Evolutionary conservation across 1,139 yeast genomes (phyloP).

Genomic region (Eremothecium cymbalariae): DNA sequence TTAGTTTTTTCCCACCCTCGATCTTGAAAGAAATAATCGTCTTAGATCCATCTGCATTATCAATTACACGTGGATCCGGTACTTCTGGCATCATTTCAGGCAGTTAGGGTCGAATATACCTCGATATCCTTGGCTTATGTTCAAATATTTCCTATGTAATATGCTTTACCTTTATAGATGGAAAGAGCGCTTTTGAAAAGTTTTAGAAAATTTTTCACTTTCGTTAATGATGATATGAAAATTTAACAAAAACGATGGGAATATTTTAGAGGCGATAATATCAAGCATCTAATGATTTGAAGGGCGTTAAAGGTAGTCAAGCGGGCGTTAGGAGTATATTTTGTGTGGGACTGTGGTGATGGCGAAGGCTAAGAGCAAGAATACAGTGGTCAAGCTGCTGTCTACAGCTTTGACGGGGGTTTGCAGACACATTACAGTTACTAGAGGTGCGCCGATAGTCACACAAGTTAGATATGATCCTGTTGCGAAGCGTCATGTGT

Average conservation of each 20-base stretch:
- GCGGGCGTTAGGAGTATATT: too few species aligned
- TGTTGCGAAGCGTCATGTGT: slow-evolving; percentile 63
- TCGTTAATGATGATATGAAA: too few species aligned
- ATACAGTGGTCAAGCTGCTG: slow-evolving; percentile 55
- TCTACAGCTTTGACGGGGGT: slow-evolving; percentile 86
- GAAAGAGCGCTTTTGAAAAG: not conserved
- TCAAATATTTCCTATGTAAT: not conserved
- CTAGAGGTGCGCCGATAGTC: slow-evolving; percentile 71
- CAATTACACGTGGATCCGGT: slow-evolving; percentile 60
- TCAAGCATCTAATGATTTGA: too few species aligned
- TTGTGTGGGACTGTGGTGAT: slow-evolving; percentile 14
- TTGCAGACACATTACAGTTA: slow-evolving; percentile 69
- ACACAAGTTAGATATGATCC: slow-evolving; percentile 90
- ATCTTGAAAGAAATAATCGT: slow-evolving; percentile 73
- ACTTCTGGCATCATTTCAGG: slow-evolving; percentile 37
- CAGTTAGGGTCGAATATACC: not conserved
- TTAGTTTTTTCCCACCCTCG: slow-evolving; percentile 78
- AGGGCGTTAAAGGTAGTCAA: too few species aligned
- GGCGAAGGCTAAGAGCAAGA: slow-evolving; percentile 42
- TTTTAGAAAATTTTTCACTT: slow-evolving; percentile 1
- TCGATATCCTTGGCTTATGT: not conserved
- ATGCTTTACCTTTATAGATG: not conserved
- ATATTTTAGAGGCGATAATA: too few species aligned
- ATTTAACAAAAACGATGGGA: too few species aligned
- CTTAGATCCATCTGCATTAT: slow-evolving; percentile 81